Base-by-base conservation (phyloP, 83 land plant species). In the Diphasiastrum complanatum region DNA sequence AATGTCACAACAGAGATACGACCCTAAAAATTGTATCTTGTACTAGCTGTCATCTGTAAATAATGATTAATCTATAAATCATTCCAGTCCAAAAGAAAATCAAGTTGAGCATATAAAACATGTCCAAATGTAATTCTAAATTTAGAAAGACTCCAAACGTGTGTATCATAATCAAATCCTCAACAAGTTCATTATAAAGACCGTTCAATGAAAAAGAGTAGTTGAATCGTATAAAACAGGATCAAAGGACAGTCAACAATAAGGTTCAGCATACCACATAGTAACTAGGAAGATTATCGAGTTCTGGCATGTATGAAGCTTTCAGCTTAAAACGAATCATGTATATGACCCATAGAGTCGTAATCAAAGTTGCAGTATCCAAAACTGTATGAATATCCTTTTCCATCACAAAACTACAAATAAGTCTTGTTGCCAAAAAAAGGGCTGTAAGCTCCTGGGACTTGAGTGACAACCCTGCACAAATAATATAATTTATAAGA, bases 381-480 rank as follows among this genome's bases (percentile, higher is more conserved):
- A 70, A 69, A 32, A 70, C 26, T 18, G 73, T 70, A 45, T 70
- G 73, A 18, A 70, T 70, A 40, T 70, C 73, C 30, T 51, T 51
- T 38, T 70, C 73, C 73, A 70, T 70, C 34, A 70, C 73, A 4
- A 70, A 6, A 33, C 73, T 70, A 70, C 73, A 70, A 34, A 63
- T 63, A 5, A 70, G 61, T 33, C 73, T 69, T 49, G 64, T 69
- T 36, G 69, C 60, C 48, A 70, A 14, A 54, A 70, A 70, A 19
- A 70, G 22, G 8, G 70, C 70, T 6, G 73, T 70, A 36, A 70
- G 73, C 73, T 64, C 73, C 61, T 70, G 73, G 2, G 73, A 70
- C 49, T 70, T 70, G 26, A 70, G 69, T 5, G 73, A 70, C 51
- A 70, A 29, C n/a, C 73, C 73, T 70, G 73, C 58, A 61, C 18